A percentile compares a stretch with the other conserved stretches of the same genome.
Evolutionary conservation across 2,329 filamentous ascomycete genomes (phyloP).

Genomic region (Sarocladium brachiariae): DNA sequence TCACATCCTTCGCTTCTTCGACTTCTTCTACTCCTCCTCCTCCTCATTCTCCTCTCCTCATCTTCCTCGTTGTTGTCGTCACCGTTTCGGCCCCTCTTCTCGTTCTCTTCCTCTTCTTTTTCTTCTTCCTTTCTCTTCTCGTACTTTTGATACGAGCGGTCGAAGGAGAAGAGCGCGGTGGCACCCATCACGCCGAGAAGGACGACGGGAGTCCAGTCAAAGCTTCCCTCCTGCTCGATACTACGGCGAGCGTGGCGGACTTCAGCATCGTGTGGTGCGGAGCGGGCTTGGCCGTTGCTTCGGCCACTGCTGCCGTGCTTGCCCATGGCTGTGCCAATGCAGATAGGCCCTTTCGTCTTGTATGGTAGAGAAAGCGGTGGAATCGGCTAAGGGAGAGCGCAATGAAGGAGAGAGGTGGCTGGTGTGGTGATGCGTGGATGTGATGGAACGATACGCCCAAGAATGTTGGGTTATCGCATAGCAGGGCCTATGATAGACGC

Average conservation of each 20-base stretch:
- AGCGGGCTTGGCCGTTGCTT: slow-evolving; percentile 21
- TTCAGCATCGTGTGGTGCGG: slow-evolving; percentile 32
- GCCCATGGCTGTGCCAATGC: neutral
- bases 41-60: neutral
- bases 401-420: too few relatives aligned
- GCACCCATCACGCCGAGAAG: slow-evolving; percentile 30
- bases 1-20: neutral
- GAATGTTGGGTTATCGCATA: too few relatives aligned
- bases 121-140: slow-evolving; percentile 3
- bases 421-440: too few relatives aligned
- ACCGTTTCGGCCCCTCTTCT: neutral
- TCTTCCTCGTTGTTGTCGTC: neutral
- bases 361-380: neutral
- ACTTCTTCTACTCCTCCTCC: slow-evolving; percentile 1
- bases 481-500: too few relatives aligned
- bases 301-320: neutral
- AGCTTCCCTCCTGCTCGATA: slow-evolving; percentile 32
- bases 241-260: slow-evolving; percentile 29
- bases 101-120: neutral
- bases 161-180: slow-evolving; percentile 31
- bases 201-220: slow-evolving; percentile 34
- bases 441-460: too few relatives aligned
- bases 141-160: slow-evolving; percentile 25
- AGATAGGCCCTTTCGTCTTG: neutral
- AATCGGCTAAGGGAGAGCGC: too few relatives aligned